These are phyloP conservation scores for Scheffersomyces segobiensis DNA, from an alignment of 1,139 yeast species.

Conservation along the genomic window DNA sequence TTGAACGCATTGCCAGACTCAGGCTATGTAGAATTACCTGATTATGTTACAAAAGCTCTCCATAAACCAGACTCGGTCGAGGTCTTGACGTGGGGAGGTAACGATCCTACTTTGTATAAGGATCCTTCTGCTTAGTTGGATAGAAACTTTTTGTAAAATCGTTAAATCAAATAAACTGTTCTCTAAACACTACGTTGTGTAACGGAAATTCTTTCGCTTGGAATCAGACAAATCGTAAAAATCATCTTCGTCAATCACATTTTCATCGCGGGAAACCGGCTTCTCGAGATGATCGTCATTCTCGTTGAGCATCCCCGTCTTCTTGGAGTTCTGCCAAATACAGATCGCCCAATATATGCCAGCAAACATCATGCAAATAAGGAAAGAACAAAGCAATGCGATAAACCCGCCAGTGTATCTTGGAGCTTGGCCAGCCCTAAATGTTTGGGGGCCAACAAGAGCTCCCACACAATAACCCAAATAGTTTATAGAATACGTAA, in stretches of 20 bases:
- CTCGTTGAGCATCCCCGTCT: conserved; percentile 10
- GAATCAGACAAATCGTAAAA: conserved; percentile 27
- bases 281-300: neutral
- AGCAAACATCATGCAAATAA: conserved; percentile 24
- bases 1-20: conserved; percentile 29
- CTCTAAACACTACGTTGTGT: conserved; percentile 16
- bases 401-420: conserved; percentile 23
- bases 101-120: conserved; percentile 24
- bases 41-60: conserved; percentile 24
- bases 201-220: conserved; percentile 24
- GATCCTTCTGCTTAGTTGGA: conserved; percentile 2
- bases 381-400: conserved; percentile 21
- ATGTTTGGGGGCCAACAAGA: conserved; percentile 42
- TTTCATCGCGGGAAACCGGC: conserved; percentile 7
- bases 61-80: conserved; percentile 31
- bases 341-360: conserved; percentile 27
- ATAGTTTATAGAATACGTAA: conserved; percentile 20
- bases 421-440: conserved; percentile 26
- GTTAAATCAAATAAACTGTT: neutral
- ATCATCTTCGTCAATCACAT: conserved; percentile 18
- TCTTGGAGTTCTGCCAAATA: conserved; percentile 20
- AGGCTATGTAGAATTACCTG: conserved; percentile 31
- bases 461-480: conserved; percentile 34
- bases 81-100: conserved; percentile 26
- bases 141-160: neutral